These are phyloP conservation scores for Aspergillus aculeatus DNA, from an alignment of 2,329 filamentous ascomycete species.

Conservation along the genomic window DNA sequence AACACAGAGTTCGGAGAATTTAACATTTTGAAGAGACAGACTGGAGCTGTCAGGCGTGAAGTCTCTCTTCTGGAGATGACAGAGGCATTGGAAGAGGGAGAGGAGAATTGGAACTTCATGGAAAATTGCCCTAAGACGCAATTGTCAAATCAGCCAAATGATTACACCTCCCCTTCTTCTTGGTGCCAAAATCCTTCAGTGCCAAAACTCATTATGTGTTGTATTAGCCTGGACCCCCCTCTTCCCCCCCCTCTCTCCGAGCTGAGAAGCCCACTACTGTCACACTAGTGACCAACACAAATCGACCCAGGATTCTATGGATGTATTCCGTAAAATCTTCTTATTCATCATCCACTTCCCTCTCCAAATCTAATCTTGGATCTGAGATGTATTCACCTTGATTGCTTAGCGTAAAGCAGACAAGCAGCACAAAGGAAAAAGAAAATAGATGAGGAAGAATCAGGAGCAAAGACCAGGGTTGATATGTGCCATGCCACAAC, in stretches of 20 bases:
- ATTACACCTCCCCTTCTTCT: neutral
- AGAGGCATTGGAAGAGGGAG: neutral
- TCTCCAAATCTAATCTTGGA: neutral
- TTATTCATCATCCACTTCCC: constrained; percentile 10
- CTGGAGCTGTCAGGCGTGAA: neutral
- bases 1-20: neutral
- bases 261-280: constrained; percentile 21
- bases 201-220: constrained; percentile 8
- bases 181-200: constrained; percentile 5
- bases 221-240: constrained; percentile 7
- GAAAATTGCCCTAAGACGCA: neutral
- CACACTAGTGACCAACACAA: constrained; percentile 29
- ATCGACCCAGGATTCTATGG: constrained; percentile 17
- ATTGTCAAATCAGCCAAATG: neutral
- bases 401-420: constrained; percentile 1
- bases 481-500: neutral
- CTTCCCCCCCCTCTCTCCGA: constrained; percentile 1
- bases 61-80: neutral
- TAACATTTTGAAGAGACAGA: neutral
- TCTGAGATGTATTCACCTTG: constrained; percentile 6
- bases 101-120: neutral
- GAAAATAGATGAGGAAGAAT: neutral
- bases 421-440: neutral
- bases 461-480: neutral
- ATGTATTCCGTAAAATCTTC: constrained; percentile 8